Conservation (phyloP, 2,329 filamentous ascomycete species). For the Apiospora kogelbergensis region DNA sequence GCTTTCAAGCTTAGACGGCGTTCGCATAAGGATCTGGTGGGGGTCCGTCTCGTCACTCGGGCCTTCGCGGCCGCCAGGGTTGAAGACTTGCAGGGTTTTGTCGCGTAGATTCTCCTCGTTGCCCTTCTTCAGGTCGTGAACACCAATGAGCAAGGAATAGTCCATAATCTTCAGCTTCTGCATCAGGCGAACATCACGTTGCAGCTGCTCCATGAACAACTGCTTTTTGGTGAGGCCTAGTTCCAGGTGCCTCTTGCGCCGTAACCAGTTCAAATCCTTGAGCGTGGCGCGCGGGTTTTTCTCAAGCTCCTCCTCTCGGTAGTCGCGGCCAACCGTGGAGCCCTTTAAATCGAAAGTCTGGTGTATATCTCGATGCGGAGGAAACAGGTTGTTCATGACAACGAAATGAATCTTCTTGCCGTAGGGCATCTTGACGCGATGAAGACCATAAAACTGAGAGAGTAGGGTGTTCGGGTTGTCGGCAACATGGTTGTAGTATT, state of each 20-base stretch:
- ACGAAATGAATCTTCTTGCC: conserved; percentile 99
- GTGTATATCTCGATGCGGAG: conserved; percentile 95
- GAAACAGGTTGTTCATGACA: conserved; percentile 99
- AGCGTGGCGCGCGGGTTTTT: conserved; percentile 89
- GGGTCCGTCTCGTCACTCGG: conserved; percentile 58
- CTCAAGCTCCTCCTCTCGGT: conserved; percentile 82
- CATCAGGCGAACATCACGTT: conserved; percentile 81
- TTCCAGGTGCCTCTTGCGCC: conserved; percentile 80
- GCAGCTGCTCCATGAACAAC: conserved; percentile 85
- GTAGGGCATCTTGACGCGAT: conserved; percentile 97
- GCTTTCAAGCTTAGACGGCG: conserved; percentile 90
- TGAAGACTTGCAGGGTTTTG: conserved; percentile 92
- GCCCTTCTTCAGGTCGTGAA: conserved; percentile 85
- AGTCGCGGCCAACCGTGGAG: conserved; percentile 90
- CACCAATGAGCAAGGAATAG: conserved; percentile 91
- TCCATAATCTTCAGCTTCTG: conserved; percentile 97
- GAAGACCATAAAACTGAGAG: conserved; percentile 95
- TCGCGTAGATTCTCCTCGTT: conserved; percentile 91
- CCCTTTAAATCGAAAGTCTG: conserved; percentile 96
- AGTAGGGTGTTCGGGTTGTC: conserved; percentile 95
- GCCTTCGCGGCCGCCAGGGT: conserved; percentile 71
- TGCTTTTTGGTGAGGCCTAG: conserved; percentile 86
- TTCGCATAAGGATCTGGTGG: conserved; percentile 72
- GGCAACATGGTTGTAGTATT: conserved; percentile 91
- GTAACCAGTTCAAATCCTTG: conserved; percentile 96